Evolutionary conservation across 176 grass and related monocot species (phyloP), one percentile per base, ranked within the genome.

Genomic region (Guadua angustifolia): DNA sequence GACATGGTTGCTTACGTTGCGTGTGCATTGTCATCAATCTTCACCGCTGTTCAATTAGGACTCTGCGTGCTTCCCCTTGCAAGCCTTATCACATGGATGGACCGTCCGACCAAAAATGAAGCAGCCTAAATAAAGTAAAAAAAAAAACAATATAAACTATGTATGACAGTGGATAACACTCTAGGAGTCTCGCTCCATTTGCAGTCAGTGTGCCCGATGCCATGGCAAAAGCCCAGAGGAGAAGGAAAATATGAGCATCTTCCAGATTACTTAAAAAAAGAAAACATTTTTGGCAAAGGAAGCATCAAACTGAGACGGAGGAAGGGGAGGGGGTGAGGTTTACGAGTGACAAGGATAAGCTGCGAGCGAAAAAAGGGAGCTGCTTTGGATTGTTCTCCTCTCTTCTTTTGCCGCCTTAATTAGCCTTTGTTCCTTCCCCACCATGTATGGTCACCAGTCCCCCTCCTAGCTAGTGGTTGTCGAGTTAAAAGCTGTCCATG

Each of bases 361-460:
- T 79, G 72, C 52, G 38, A 83, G 19, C 57, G 2, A 43, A 43
- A 79, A 49, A 60, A 8, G 39, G 69, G 69, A 61, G 59, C 56
- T 80, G 43, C 83, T 89, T 89, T 89, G 89, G 63, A 78, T 92
- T 92, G 79, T 93, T 96, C 85, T 66, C 84, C 82, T 47, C 79
- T 76, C 88, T 52, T 71, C 84, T 86, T 85, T 86, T 71, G 61
- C 49, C 25, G 17, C 64, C 29, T 29, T 1, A 29, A 36, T 39
- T 89, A 40, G 39, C 74, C 71, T 94, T 92, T 92, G 92, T 91
- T 94, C 90, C 88, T 80, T 91, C 33, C 86, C 88, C 90, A 92
- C 88, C 88, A 77, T 75, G 76, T 52, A 81, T 92, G 86, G 88
- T 87, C 87, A 83, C 76, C 86, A 86, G 79, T n/a, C 26, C 60